Percentiles rank a stretch among this genome's conserved stretches.
phyloP scores from a whole-genome alignment of 805 yeast genomes.

The Saturnispora gosingensis region DNA sequence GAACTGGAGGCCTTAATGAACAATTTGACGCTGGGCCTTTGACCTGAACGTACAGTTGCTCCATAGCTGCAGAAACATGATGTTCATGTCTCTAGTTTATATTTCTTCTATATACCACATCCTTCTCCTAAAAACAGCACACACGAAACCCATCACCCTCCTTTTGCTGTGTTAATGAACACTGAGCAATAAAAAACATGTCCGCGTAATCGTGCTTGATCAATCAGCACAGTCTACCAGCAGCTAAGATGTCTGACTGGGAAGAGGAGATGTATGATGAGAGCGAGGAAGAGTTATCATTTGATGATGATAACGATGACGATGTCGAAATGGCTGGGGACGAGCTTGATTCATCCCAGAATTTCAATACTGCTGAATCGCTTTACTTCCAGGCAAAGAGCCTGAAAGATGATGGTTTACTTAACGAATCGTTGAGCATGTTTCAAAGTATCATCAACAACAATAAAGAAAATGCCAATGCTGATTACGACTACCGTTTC shows the following conservation, averaged over 20 bases:
- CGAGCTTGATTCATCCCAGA: slow-evolving; percentile 9
- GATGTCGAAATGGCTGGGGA: slow-evolving; percentile 11
- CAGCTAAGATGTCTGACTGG: slow-evolving; percentile 28
- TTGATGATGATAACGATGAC: slow-evolving; percentile 23
- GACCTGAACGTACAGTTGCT: slow-evolving; percentile 1
- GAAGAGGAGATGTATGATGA: slow-evolving; percentile 31
- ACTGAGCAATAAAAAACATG: neutral
- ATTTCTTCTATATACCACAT: neutral
- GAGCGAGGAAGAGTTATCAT: slow-evolving; percentile 27
- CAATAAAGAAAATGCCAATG: neutral
- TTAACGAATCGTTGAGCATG: slow-evolving; percentile 18
- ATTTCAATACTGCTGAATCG: slow-evolving; percentile 14
- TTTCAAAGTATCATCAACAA: slow-evolving; percentile 17
- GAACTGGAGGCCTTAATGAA: slow-evolving; percentile 24
- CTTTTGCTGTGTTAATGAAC: neutral
- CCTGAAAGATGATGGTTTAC: slow-evolving; percentile 25
- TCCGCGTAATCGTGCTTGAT: neutral
- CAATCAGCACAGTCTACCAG: neutral
- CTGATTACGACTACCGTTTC: slow-evolving; percentile 20
- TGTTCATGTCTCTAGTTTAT: neutral
- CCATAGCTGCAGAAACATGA: neutral
- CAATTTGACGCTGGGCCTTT: slow-evolving; percentile 1
- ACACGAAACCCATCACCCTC: too few species aligned
- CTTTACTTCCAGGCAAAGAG: slow-evolving; percentile 28
- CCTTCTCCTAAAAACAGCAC: neutral